Conservation (phyloP, 768 basidiomycete species). For the Botryobasidium botryosum region DNA sequence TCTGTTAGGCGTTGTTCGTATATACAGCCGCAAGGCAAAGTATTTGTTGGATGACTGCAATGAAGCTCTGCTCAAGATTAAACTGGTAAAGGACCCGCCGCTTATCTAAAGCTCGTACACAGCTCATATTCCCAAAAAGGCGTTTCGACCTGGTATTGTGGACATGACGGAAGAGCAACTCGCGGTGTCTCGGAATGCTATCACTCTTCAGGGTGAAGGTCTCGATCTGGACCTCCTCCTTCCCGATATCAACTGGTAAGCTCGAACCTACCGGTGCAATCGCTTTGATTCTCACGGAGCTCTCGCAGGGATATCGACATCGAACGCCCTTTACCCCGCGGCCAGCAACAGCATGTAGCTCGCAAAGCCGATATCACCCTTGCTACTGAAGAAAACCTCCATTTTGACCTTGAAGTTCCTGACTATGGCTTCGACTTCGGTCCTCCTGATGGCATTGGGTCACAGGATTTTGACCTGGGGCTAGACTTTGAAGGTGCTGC, state of each 20-base stretch:
- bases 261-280: background rate
- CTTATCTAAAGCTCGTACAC: conserved; percentile 5
- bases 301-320: no score
- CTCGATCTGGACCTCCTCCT: conserved; percentile 39
- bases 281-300: background rate
- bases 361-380: conserved; percentile 81
- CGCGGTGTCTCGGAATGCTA: conserved; percentile 68
- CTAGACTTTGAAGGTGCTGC: conserved; percentile 51
- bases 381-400: conserved; percentile 50
- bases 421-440: conserved; percentile 63
- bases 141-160: conserved; percentile 86
- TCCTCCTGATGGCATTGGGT: conserved; percentile 68
- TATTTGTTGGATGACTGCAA: conserved; percentile 97
- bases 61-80: conserved; percentile 86
- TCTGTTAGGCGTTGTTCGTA: conserved; percentile 88
- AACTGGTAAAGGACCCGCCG: no score
- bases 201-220: conserved; percentile 58
- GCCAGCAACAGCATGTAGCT: conserved; percentile 61
- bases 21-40: conserved; percentile 95
- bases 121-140: conserved; percentile 27
- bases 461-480: conserved; percentile 66
- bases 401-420: conserved; percentile 40
- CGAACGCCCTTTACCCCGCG: no score
- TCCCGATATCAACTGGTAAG: conserved; percentile 67
- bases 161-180: conserved; percentile 95